Conservation (phyloP, 1,284 basidiomycete genomes). For the Trichosporon asahii region DNA sequence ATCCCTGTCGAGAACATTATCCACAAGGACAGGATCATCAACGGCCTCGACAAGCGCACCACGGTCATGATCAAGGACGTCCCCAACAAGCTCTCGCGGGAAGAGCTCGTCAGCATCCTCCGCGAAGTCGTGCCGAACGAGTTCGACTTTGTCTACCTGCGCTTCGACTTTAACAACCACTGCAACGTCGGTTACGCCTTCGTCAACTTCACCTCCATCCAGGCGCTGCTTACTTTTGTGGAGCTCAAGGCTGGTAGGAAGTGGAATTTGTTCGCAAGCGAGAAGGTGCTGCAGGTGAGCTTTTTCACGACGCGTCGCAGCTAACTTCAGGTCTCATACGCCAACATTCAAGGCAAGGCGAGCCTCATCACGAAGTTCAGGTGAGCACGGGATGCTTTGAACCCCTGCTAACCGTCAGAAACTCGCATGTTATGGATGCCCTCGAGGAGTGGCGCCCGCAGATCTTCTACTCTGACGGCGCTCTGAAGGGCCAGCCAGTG, state of each 20-base stretch:
- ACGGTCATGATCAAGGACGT: slow-evolving; percentile 53
- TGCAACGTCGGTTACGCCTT: slow-evolving; percentile 53
- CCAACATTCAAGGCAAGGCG: slow-evolving; percentile 50
- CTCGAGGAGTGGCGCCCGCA: slow-evolving; percentile 48
- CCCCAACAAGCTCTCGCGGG: slow-evolving; percentile 51
- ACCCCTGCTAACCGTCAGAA: slow-evolving; percentile 26
- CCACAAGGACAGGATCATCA: slow-evolving; percentile 35
- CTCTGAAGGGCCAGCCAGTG: slow-evolving; percentile 35
- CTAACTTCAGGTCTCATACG: slow-evolving; percentile 46
- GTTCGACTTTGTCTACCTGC: slow-evolving; percentile 51
- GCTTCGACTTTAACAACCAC: slow-evolving; percentile 51
- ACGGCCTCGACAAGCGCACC: slow-evolving; percentile 45
- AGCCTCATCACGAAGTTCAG: slow-evolving; percentile 50
- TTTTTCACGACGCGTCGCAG: neutral
- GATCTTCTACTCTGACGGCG: slow-evolving; percentile 47
- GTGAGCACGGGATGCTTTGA: slow-evolving; percentile 23
- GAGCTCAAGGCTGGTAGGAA: slow-evolving; percentile 43
- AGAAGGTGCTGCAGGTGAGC: slow-evolving; percentile 49
- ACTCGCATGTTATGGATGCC: slow-evolving; percentile 48
- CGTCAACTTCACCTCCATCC: slow-evolving; percentile 45
- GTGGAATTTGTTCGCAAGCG: slow-evolving; percentile 51
- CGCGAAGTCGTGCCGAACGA: slow-evolving; percentile 45
- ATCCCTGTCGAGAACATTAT: slow-evolving; percentile 43
- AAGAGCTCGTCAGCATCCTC: slow-evolving; percentile 48
- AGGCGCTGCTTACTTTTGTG: slow-evolving; percentile 42